These are phyloP conservation scores for Astrephomene gubernaculifera DNA, from an alignment of 139 green algal genomes.

Conservation along the genomic window DNA sequence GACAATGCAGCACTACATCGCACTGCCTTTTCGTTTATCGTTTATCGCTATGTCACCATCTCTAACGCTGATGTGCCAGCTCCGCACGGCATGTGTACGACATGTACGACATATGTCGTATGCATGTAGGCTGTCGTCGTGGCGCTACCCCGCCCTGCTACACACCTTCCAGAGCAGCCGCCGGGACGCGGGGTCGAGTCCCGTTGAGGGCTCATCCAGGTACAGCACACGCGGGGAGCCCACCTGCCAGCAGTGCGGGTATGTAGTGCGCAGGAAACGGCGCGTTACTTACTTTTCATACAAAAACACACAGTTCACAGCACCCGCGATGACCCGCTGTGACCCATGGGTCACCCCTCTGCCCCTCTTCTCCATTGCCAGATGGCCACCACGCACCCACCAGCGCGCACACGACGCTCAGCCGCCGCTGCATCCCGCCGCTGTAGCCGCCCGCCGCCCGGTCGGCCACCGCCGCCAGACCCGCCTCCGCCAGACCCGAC, in stretches of 20 bases:
- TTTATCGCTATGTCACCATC: too few species aligned
- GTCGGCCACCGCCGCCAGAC: conserved; percentile 56
- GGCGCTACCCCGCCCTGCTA: background rate
- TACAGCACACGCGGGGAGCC: conserved; percentile 81
- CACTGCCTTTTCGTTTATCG: too few species aligned
- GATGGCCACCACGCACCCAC: conserved; percentile 63
- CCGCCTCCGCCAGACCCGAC: background rate
- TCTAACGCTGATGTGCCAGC: too few species aligned
- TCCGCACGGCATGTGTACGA: too few species aligned
- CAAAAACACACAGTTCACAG: too few species aligned
- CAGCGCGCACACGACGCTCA: conserved; percentile 88
- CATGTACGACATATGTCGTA: background rate
- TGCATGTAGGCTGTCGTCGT: background rate
- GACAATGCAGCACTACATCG: too few species aligned
- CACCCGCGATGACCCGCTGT: too few species aligned
- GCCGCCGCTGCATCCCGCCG: conserved; percentile 86
- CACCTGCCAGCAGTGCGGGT: conserved; percentile 46
- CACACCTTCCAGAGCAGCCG: conserved; percentile 63
- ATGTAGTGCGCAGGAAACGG: background rate
- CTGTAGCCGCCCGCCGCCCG: conserved; percentile 73
- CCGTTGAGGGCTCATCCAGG: conserved; percentile 95
- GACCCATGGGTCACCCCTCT: too few species aligned
- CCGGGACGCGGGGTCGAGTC: conserved; percentile 85
- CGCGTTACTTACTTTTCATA: too few species aligned
- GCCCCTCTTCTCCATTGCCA: background rate